These are phyloP conservation scores for Coleophoma crateriformis DNA, from an alignment of 2,329 filamentous ascomycete species.

Conservation along the genomic window DNA sequence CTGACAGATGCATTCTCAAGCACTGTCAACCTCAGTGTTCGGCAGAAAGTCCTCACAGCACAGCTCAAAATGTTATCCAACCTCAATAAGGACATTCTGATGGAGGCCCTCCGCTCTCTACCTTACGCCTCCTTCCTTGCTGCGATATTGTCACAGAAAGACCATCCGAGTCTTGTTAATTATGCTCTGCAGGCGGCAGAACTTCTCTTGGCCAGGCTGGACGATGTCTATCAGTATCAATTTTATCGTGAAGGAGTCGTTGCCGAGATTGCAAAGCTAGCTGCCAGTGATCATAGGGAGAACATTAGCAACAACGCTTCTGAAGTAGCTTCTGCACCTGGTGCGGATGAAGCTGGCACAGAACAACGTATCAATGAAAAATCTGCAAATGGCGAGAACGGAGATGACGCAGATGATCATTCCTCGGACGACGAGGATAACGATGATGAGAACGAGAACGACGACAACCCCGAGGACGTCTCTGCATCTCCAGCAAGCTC, in stretches of 20 bases:
- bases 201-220: conserved; percentile 76
- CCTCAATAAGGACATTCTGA: conserved; percentile 76
- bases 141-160: conserved; percentile 91
- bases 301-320: conserved; percentile 8
- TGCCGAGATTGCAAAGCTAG: conserved; percentile 79
- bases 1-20: conserved; percentile 96
- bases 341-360: conserved; percentile 16
- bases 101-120: conserved; percentile 79
- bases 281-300: conserved; percentile 32
- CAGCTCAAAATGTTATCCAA: conserved; percentile 98
- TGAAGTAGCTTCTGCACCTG: conserved; percentile 9
- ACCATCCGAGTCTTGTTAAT: conserved; percentile 82
- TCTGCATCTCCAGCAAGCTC: conserved; percentile 37
- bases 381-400: conserved; percentile 14
- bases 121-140: conserved; percentile 95
- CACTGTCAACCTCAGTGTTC: conserved; percentile 90
- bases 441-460: conserved; percentile 41
- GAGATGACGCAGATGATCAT: conserved; percentile 40
- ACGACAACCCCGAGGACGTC: conserved; percentile 44
- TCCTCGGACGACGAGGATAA: conserved; percentile 42
- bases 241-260: conserved; percentile 97
- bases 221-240: conserved; percentile 88
- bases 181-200: conserved; percentile 86
- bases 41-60: conserved; percentile 91
- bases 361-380: conserved; percentile 13